A percentile compares a stretch with the other conserved stretches of the same genome.
These are phyloP conservation scores for Geotrichum citri-aurantii DNA, from an alignment of 1,139 yeast genomes.

Conservation along the genomic window DNA sequence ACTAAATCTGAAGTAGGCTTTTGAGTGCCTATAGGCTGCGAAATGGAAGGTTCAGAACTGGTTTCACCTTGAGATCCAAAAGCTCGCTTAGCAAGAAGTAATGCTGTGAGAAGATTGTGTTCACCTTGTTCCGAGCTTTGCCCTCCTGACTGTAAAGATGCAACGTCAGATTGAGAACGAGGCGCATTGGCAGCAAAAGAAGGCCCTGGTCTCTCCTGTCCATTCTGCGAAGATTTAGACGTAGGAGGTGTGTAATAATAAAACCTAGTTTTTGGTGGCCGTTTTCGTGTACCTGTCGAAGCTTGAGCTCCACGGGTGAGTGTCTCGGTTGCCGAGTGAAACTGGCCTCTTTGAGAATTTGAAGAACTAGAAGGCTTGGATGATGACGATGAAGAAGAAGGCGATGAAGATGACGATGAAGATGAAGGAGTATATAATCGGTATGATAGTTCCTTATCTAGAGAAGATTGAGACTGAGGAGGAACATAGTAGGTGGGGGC, in stretches of 20 bases:
- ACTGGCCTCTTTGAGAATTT: not conserved
- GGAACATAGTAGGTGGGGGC: conserved; percentile 13
- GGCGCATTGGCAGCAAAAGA: conserved; percentile 16
- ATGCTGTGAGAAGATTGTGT: conserved; percentile 36
- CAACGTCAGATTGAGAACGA: not conserved
- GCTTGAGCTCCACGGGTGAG: not conserved
- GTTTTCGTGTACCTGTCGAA: conserved; percentile 2
- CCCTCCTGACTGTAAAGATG: not conserved
- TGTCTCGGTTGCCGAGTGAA: not conserved
- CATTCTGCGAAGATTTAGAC: conserved; percentile 8
- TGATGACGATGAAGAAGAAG: not conserved
- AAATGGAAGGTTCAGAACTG: not conserved
- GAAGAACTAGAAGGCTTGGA: not conserved
- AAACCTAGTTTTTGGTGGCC: conserved; percentile 14
- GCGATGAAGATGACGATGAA: not conserved
- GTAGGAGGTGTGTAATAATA: conserved; percentile 19
- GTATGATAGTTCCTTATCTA: conserved; percentile 9
- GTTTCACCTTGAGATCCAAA: conserved; percentile 27
- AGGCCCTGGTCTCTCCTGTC: conserved; percentile 15
- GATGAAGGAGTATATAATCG: conserved; percentile 6
- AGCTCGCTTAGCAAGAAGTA: conserved; percentile 41
- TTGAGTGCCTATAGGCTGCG: conserved; percentile 4
- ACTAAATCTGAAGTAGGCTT: conserved; percentile 24
- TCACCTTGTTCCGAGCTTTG: conserved; percentile 1
- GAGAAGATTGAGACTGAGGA: not conserved